Conservation (phyloP, 176 grass and related monocot species). For the Ensete ventricosum region DNA sequence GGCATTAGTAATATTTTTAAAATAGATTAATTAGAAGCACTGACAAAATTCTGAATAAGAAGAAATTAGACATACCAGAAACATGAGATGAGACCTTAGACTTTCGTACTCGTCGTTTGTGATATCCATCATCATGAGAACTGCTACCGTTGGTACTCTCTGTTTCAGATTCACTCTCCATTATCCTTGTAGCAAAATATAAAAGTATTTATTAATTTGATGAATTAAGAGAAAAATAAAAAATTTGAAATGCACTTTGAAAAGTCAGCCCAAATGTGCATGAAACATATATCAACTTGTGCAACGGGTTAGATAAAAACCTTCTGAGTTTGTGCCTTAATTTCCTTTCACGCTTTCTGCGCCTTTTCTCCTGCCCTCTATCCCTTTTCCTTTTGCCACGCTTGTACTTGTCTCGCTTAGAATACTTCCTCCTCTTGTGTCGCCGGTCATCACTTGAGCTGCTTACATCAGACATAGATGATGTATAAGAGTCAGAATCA, state of each 20-base stretch:
- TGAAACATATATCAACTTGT: background rate
- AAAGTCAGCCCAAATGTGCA: background rate
- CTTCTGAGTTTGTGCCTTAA: conserved; percentile 56
- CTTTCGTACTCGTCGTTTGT: conserved; percentile 39
- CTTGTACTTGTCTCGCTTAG: conserved; percentile 64
- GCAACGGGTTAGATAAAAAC: conserved; percentile 21
- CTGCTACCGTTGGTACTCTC: conserved; percentile 38
- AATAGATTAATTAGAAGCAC: background rate
- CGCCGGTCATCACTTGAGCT: conserved; percentile 84
- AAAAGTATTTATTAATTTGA: background rate
- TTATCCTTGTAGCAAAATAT: conserved; percentile 34
- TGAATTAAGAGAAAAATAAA: background rate
- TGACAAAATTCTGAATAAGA: background rate
- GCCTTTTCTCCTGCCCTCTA: conserved; percentile 58
- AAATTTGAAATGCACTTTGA: background rate
- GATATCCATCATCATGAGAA: conserved; percentile 47
- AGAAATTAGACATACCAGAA: conserved; percentile 47
- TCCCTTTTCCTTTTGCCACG: conserved; percentile 68
- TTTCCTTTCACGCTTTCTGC: conserved; percentile 68
- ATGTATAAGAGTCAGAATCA: conserved; percentile 67
- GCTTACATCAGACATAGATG: conserved; percentile 64
- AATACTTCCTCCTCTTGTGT: conserved; percentile 48
- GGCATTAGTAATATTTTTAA: background rate
- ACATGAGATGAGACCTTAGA: conserved; percentile 51
- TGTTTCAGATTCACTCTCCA: conserved; percentile 40